phyloP scores from a whole-genome alignment of 129 eudicot species.

The Saposhnikovia divaricata region DNA sequence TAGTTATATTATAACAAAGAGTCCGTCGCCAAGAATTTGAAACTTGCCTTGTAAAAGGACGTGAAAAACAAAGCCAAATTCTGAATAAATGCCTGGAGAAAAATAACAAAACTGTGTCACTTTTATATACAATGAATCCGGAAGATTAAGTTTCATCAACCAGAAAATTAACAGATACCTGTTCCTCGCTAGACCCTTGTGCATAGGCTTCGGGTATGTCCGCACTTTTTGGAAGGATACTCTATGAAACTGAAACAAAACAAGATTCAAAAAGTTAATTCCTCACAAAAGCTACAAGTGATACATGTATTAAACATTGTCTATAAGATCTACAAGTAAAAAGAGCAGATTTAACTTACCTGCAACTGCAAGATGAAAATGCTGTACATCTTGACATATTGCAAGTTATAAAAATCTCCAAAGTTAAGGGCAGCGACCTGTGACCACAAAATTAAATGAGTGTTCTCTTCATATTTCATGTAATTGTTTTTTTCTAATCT shows the following conservation, averaged over 20 bases:
- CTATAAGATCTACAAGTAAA: background rate
- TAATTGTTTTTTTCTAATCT: background rate
- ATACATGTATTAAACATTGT: background rate
- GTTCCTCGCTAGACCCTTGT: slow-evolving; percentile 83
- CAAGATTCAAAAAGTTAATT: slow-evolving; percentile 4
- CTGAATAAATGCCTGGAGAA: slow-evolving; percentile 88
- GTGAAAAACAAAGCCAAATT: slow-evolving; percentile 93
- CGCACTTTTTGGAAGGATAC: slow-evolving; percentile 58
- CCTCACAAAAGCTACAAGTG: background rate
- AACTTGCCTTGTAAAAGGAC: slow-evolving; percentile 79
- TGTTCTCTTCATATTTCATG: background rate
- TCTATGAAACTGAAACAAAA: slow-evolving; percentile 31
- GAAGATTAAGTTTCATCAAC: background rate
- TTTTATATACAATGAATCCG: background rate
- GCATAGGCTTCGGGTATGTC: slow-evolving; percentile 82
- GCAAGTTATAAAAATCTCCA: slow-evolving; percentile 80
- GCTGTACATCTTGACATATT: slow-evolving; percentile 73
- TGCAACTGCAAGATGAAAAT: slow-evolving; percentile 80
- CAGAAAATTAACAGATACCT: slow-evolving; percentile 37
- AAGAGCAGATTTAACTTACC: slow-evolving; percentile 29
- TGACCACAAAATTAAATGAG: slow-evolving; percentile 5
- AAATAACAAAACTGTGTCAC: background rate
- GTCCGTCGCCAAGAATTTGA: background rate
- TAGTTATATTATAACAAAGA: background rate
- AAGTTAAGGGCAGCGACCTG: slow-evolving; percentile 95